These are phyloP conservation scores for Kwoniella pini DNA, from an alignment of 768 basidiomycete genomes.

Conservation along the genomic window DNA sequence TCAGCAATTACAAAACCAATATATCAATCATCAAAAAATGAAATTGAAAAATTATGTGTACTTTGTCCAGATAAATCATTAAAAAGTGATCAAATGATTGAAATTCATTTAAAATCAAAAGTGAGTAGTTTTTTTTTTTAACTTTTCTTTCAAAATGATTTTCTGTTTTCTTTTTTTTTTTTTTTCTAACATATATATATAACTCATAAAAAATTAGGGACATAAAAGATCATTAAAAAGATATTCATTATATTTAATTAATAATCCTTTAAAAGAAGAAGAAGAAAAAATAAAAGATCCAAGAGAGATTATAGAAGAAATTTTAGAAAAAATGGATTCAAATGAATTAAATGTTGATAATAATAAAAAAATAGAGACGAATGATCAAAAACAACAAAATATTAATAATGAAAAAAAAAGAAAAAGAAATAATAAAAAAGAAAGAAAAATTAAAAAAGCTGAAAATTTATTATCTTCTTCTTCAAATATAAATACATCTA, in stretches of 20 bases:
- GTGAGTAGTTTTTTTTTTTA: too few relatives aligned
- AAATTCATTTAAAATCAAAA: constrained; percentile 30
- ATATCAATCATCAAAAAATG: constrained; percentile 13
- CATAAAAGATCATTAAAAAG: constrained; percentile 38
- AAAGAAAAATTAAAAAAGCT: not conserved
- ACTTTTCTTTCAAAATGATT: too few relatives aligned
- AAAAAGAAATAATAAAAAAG: constrained; percentile 2
- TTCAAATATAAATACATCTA: too few relatives aligned
- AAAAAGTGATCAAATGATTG: constrained; percentile 32
- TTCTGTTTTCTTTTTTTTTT: too few relatives aligned
- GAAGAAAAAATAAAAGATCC: constrained; percentile 22
- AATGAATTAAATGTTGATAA: not conserved
- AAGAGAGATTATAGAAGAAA: constrained; percentile 25
- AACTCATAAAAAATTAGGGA: too few relatives aligned
- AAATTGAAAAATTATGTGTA: constrained; percentile 28
- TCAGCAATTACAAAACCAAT: constrained; percentile 31
- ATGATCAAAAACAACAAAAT: not conserved
- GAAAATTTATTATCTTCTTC: too few relatives aligned
- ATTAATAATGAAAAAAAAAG: not conserved
- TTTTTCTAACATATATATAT: too few relatives aligned
- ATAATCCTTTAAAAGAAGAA: not conserved
- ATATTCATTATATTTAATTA: constrained; percentile 19
- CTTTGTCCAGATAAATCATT: constrained; percentile 40
- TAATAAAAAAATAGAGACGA: not conserved
- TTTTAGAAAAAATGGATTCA: constrained; percentile 17